Percentiles rank a stretch among this genome's conserved stretches.
These are phyloP conservation scores for Didymellaceae sp. DNA, from an alignment of 2,329 filamentous ascomycete species.

Conservation along the genomic window DNA sequence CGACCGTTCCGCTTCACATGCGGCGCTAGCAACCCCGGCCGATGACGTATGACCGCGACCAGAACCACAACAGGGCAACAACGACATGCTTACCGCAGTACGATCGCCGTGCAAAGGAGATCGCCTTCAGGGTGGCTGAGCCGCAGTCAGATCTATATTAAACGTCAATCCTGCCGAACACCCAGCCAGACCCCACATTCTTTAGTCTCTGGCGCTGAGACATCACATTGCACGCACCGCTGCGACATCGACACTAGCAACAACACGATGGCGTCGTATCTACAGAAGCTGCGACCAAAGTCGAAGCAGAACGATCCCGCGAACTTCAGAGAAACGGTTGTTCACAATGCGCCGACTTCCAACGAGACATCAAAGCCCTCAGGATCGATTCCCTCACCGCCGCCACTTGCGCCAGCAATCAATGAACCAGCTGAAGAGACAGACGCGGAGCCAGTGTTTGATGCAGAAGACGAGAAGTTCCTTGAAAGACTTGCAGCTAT, in stretches of 20 bases:
- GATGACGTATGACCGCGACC: slow-evolving; percentile 38
- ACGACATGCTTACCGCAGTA: slow-evolving; percentile 27
- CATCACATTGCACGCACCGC: not conserved
- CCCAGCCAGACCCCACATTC: slow-evolving; percentile 2
- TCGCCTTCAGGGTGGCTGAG: slow-evolving; percentile 20
- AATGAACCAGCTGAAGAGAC: slow-evolving; percentile 37
- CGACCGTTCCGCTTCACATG: slow-evolving; percentile 15
- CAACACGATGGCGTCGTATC: slow-evolving; percentile 36
- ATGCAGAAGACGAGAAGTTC: slow-evolving; percentile 67
- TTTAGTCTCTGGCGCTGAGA: not conserved
- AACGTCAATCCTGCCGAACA: slow-evolving; percentile 4
- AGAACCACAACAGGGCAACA: slow-evolving; percentile 27
- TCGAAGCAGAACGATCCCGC: slow-evolving; percentile 37
- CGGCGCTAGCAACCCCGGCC: slow-evolving; percentile 28
- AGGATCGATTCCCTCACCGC: slow-evolving; percentile 20
- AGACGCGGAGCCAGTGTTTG: slow-evolving; percentile 56
- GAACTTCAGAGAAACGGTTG: slow-evolving; percentile 18
- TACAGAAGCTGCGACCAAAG: slow-evolving; percentile 44
- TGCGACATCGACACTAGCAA: slow-evolving; percentile 5
- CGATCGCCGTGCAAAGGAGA: slow-evolving; percentile 24
- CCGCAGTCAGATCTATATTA: not conserved
- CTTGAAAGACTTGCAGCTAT: slow-evolving; percentile 59
- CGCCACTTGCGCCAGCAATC: slow-evolving; percentile 30
- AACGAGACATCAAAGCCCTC: slow-evolving; percentile 34
- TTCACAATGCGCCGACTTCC: slow-evolving; percentile 17